These are phyloP conservation scores for Eremothecium cymbalariae DNA, from an alignment of 1,139 yeast genomes.

Conservation along the genomic window DNA sequence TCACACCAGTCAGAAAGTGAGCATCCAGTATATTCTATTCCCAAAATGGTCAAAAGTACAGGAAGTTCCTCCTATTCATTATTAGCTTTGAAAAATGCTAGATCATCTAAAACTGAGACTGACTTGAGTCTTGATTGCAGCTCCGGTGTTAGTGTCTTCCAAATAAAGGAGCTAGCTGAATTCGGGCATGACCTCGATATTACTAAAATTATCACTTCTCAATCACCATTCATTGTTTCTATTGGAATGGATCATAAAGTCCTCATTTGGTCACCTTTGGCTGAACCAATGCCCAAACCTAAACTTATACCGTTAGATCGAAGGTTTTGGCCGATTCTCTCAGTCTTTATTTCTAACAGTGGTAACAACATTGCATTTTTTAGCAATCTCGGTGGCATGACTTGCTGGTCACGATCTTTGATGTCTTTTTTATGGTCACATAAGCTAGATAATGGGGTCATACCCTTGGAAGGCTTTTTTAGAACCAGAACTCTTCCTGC, in stretches of 20 bases:
- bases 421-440: conserved; percentile 50
- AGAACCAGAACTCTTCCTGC: conserved; percentile 48
- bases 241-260: conserved; percentile 68
- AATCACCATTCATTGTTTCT: conserved; percentile 53
- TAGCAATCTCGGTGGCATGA: conserved; percentile 43
- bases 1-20: conserved; percentile 11
- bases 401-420: conserved; percentile 50
- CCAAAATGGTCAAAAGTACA: too few species aligned
- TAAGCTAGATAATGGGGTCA: conserved; percentile 29
- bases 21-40: neutral
- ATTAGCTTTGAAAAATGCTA: too few species aligned
- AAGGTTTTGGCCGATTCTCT: conserved; percentile 62
- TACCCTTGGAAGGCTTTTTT: conserved; percentile 51
- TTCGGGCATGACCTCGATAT: conserved; percentile 58
- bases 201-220: conserved; percentile 48
- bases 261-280: conserved; percentile 65
- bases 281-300: conserved; percentile 40
- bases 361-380: conserved; percentile 55
- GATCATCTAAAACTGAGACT: too few species aligned
- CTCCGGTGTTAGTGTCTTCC: conserved; percentile 21
- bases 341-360: conserved; percentile 50
- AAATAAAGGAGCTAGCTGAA: conserved; percentile 44
- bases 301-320: conserved; percentile 37
- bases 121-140: too few species aligned
- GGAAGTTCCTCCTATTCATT: too few species aligned